Percentiles rank a stretch among this genome's conserved stretches.
These are phyloP conservation scores for Xylaria longipes DNA, from an alignment of 495 filamentous ascomycete genomes.

Conservation along the genomic window DNA sequence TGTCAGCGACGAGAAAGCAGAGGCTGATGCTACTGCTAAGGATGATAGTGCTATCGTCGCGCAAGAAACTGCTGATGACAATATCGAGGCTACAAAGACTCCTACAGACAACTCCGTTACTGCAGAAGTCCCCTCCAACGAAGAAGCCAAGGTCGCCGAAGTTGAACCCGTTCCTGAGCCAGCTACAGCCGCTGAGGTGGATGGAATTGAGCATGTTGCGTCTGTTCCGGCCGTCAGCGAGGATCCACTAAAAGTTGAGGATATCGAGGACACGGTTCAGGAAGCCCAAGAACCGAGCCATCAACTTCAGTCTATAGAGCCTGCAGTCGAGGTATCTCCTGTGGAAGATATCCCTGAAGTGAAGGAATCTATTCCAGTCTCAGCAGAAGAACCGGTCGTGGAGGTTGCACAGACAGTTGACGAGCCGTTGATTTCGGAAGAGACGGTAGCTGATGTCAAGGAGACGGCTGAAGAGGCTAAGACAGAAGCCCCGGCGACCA, in stretches of 20 bases:
- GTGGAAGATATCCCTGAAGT: conserved; percentile 2
- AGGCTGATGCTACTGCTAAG: conserved; percentile 20
- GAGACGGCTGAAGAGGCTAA: neutral
- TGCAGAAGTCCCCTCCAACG: neutral
- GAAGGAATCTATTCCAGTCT: neutral
- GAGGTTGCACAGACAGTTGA: neutral
- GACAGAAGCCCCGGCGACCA: neutral
- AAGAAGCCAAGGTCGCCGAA: neutral
- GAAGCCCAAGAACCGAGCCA: conserved; percentile 21
- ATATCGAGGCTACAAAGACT: neutral
- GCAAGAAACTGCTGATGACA: neutral
- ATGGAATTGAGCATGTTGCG: conserved; percentile 20
- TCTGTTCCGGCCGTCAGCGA: conserved; percentile 25
- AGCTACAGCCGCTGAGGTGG: neutral
- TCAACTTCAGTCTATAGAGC: neutral
- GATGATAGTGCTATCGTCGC: conserved; percentile 5
- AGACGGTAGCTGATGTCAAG: neutral
- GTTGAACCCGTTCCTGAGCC: neutral
- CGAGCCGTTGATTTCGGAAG: neutral
- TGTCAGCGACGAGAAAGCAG: conserved; percentile 27
- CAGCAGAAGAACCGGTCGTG: neutral
- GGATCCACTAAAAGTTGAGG: conserved; percentile 32
- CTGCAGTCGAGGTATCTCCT: neutral
- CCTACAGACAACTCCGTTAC: neutral
- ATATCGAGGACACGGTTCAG: conserved; percentile 36